phyloP scores from a whole-genome alignment of 805 yeast genomes.

The Sugiyamaella mastotermitis region DNA sequence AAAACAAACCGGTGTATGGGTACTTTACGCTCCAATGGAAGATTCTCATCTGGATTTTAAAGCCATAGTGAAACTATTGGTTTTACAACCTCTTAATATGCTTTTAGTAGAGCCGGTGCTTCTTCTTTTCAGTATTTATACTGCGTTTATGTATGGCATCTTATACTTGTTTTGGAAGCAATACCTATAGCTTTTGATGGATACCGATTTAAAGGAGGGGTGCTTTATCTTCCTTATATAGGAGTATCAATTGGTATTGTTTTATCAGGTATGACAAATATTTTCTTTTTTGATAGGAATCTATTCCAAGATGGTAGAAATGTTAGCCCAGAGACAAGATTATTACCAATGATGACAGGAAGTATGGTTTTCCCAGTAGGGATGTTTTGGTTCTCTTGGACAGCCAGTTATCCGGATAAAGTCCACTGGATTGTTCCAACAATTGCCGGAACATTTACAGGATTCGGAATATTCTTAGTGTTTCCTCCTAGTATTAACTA shows the following conservation, averaged over 20 bases:
- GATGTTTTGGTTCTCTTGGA: constrained; percentile 82
- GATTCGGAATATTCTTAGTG: constrained; percentile 61
- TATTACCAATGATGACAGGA: constrained; percentile 71
- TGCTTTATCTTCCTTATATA: constrained; percentile 72
- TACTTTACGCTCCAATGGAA: constrained; percentile 73
- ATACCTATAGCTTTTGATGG: constrained; percentile 63
- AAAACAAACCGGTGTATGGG: constrained; percentile 73
- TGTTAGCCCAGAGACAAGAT: constrained; percentile 72
- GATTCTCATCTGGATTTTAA: constrained; percentile 47
- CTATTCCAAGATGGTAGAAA: constrained; percentile 40
- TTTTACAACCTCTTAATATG: constrained; percentile 66
- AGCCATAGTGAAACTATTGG: constrained; percentile 56
- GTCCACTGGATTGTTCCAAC: constrained; percentile 84
- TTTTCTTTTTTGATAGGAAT: constrained; percentile 42
- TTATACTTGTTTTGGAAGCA: constrained; percentile 69
- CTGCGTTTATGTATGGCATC: constrained; percentile 76
- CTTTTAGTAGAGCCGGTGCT: constrained; percentile 66
- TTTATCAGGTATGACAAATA: constrained; percentile 48
- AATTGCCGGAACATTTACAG: constrained; percentile 55
- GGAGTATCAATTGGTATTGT: constrained; percentile 66
- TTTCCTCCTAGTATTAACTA: constrained; percentile 68
- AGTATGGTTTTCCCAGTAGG: constrained; percentile 70
- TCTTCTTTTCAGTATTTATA: constrained; percentile 61
- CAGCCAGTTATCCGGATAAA: constrained; percentile 63
- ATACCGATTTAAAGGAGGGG: constrained; percentile 55